Evolutionary conservation across 371 early-diverging fungal genomes (phyloP), one percentile per base, ranked within the genome.

Genomic region (Apophysomyces variabilis): DNA sequence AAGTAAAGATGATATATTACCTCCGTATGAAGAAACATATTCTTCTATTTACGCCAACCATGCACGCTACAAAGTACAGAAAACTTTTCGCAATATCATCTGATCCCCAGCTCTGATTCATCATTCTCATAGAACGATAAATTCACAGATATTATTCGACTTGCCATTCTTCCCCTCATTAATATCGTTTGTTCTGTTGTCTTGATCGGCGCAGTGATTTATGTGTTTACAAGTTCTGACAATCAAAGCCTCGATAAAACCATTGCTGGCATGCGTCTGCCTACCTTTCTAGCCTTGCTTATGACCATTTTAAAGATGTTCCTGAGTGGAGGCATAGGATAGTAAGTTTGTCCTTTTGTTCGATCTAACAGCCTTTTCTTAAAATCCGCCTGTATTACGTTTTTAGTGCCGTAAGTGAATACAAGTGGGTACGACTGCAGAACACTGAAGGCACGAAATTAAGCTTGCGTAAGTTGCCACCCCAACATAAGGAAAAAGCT

Each of bases 401-500:
- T 26, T 26, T 26, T 43, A 69, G 69, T 57, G 69, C 69, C 32
- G 45, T 69, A 7, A 61, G 65, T n/a, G 69, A 69, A 43, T 65
- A 63, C 50, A 69, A 68, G 43, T 69, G 69, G 69, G 57, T 65
- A 5, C 61, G 65, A 8, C 37, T 69, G 16, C 65, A 69, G 18
- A 26, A 50, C 21, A 50, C 54, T n/a, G 26, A 61, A 39, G 69
- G 65, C 8, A n/a, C 58, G 13, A 58, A 57, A 58, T 18, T 69
- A 38, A 61, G 65, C 16, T 50, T 50, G 54, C 54, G 54, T 50
- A 50, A n/a, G 54, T 50, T 47, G 16, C 21, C 0, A 18, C 21
- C 16, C n/a, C 0, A 18, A 18, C 3, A 47, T 14, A 18, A n/a
- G 4, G 21, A 50, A 21, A 8, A n/a, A 21, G 5, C 21, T 9